Percentiles rank a stretch among this genome's conserved stretches.
phyloP scores from a whole-genome alignment of 2,329 filamentous ascomycete genomes.

The Penicillium sp. region DNA sequence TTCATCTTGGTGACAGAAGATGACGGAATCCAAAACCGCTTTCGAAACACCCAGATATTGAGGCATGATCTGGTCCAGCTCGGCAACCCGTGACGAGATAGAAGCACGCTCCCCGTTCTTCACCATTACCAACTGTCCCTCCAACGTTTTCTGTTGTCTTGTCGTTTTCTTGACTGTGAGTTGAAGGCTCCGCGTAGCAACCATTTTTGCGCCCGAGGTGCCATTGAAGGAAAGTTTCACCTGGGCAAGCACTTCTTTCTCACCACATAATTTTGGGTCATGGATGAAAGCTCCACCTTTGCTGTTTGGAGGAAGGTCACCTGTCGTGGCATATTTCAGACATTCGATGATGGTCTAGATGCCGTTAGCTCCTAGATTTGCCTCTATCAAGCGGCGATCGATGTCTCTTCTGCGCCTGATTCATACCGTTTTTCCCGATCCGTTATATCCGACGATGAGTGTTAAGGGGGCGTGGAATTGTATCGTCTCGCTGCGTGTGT shows the following conservation, averaged over 20 bases:
- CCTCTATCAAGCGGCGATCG: background rate
- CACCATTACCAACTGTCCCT: constrained; percentile 74
- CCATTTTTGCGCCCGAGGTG: constrained; percentile 77
- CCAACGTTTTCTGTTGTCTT: constrained; percentile 79
- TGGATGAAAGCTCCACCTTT: constrained; percentile 91
- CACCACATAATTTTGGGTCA: constrained; percentile 84
- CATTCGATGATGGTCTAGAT: constrained; percentile 89
- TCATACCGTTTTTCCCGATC: constrained; percentile 84
- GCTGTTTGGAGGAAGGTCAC: constrained; percentile 88
- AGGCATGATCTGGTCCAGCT: constrained; percentile 83
- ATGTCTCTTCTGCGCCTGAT: background rate
- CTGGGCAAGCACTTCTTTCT: constrained; percentile 87
- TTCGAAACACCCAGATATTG: constrained; percentile 85
- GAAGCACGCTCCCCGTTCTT: constrained; percentile 79
- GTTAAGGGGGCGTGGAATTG: constrained; percentile 89
- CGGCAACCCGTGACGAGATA: constrained; percentile 77
- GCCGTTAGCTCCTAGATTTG: constrained; percentile 9
- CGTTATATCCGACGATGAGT: constrained; percentile 95
- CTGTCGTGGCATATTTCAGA: constrained; percentile 96
- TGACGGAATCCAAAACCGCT: constrained; percentile 89
- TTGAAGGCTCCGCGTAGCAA: constrained; percentile 81
- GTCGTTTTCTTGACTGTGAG: constrained; percentile 82
- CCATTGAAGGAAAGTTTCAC: constrained; percentile 87
- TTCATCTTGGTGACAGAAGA: constrained; percentile 98
- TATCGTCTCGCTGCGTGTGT: constrained; percentile 74